Conservation (phyloP, 345 rosid species). For the Psidium friedrichsthalianum region DNA sequence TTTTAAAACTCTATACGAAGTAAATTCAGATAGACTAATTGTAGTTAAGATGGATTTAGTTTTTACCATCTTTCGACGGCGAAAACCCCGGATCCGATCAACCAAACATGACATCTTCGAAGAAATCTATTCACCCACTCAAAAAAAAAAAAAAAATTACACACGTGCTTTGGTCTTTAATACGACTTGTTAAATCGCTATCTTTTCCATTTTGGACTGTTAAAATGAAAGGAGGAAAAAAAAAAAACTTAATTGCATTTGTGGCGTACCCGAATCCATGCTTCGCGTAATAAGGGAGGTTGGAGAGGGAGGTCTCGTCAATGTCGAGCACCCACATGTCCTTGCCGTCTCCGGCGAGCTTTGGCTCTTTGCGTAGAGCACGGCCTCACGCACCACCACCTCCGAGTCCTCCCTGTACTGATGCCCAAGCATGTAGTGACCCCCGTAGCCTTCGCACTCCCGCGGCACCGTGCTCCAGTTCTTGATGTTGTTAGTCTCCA, state of each 20-base stretch:
- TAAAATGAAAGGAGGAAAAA: background rate
- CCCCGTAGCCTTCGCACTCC: constrained; percentile 35
- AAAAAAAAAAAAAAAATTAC: background rate
- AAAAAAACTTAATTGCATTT: background rate
- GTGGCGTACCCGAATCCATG: constrained; percentile 26
- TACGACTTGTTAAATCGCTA: background rate
- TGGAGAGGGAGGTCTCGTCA: constrained; percentile 37
- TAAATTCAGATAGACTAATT: background rate
- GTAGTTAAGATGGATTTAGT: background rate
- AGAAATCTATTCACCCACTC: background rate
- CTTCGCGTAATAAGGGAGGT: constrained; percentile 16
- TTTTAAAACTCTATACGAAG: background rate
- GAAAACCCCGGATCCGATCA: background rate
- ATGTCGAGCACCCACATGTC: constrained; percentile 36
- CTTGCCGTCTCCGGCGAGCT: constrained; percentile 16
- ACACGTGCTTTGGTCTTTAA: background rate
- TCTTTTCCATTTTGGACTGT: background rate
- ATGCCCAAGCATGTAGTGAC: constrained; percentile 38
- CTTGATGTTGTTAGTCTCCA: constrained; percentile 45
- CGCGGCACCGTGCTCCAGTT: constrained; percentile 34
- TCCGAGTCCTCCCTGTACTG: constrained; percentile 38
- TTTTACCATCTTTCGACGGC: background rate
- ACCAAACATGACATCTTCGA: background rate
- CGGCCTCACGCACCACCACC: constrained; percentile 21
- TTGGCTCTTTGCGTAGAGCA: constrained; percentile 20